These are phyloP conservation scores for Botrytis aclada DNA, from an alignment of 2,329 filamentous ascomycete genomes.

Conservation along the genomic window DNA sequence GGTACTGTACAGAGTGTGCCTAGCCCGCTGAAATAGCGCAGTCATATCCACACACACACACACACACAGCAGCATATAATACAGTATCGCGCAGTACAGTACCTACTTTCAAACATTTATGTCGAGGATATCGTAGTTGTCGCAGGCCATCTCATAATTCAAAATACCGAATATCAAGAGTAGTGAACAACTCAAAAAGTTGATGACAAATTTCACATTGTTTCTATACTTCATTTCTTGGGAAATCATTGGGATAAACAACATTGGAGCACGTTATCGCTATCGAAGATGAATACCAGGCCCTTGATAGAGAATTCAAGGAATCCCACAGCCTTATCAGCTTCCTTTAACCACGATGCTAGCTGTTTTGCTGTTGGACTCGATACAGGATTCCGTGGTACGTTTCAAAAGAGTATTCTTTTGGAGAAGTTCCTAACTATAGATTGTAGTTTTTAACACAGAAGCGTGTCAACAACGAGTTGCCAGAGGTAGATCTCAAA, in stretches of 20 bases:
- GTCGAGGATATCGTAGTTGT: neutral
- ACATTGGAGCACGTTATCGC: slow-evolving; percentile 10
- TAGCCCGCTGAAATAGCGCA: neutral
- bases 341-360: slow-evolving; percentile 79
- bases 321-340: slow-evolving; percentile 73
- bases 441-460: slow-evolving; percentile 62
- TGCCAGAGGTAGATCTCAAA: slow-evolving; percentile 48
- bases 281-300: slow-evolving; percentile 75
- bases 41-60: neutral
- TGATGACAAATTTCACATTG: neutral
- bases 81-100: neutral
- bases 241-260: neutral
- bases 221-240: neutral
- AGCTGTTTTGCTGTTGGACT: slow-evolving; percentile 86
- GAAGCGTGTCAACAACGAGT: slow-evolving; percentile 68
- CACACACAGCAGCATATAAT: neutral
- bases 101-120: neutral
- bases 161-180: neutral
- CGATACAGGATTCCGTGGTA: slow-evolving; percentile 82
- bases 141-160: neutral
- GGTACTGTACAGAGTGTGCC: neutral
- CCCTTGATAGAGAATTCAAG: slow-evolving; percentile 76
- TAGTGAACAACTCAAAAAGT: neutral
- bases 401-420: slow-evolving; percentile 34
- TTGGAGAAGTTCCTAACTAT: slow-evolving; percentile 20